Evolutionary conservation across 169 alveolate genomes (phyloP).

Genomic region (Theileria sp.): DNA sequence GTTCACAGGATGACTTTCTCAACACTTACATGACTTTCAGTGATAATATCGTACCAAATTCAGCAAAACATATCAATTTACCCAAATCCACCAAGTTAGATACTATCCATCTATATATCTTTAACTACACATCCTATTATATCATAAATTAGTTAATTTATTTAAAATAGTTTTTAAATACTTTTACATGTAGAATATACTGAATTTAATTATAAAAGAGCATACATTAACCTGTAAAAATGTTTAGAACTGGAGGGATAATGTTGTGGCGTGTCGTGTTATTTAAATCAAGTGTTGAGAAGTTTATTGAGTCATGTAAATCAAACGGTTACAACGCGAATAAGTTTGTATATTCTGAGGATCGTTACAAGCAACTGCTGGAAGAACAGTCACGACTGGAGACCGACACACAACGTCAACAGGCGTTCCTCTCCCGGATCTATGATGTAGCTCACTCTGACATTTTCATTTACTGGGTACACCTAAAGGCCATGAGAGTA

Average conservation of each 20-base stretch:
- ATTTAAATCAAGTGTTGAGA: constrained; percentile 73
- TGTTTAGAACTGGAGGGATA: constrained; percentile 12
- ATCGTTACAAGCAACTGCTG: constrained; percentile 74
- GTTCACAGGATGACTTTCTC: constrained; percentile 71
- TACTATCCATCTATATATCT: neutral
- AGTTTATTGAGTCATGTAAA: constrained; percentile 75
- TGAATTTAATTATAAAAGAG: neutral
- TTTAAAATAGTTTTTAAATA: too few species aligned
- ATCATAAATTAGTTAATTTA: neutral
- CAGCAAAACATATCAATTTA: constrained; percentile 66
- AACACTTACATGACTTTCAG: constrained; percentile 69
- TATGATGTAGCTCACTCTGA: constrained; percentile 87
- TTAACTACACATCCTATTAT: too few species aligned
- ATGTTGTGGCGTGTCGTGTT: constrained; percentile 80
- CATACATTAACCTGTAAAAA: constrained; percentile 43
- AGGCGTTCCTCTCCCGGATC: constrained; percentile 81
- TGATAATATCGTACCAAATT: constrained; percentile 82
- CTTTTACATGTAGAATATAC: too few species aligned
- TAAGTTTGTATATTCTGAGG: constrained; percentile 80
- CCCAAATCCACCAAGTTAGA: neutral
- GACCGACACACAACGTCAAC: constrained; percentile 82
- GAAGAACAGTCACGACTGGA: constrained; percentile 77
- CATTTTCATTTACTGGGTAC: constrained; percentile 83
- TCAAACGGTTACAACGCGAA: constrained; percentile 71
- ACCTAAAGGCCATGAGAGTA: constrained; percentile 86